A percentile compares a stretch with the other conserved stretches of the same genome.
phyloP scores from a whole-genome alignment of 2,329 filamentous ascomycete genomes.

The Periconia macrospinosa region DNA sequence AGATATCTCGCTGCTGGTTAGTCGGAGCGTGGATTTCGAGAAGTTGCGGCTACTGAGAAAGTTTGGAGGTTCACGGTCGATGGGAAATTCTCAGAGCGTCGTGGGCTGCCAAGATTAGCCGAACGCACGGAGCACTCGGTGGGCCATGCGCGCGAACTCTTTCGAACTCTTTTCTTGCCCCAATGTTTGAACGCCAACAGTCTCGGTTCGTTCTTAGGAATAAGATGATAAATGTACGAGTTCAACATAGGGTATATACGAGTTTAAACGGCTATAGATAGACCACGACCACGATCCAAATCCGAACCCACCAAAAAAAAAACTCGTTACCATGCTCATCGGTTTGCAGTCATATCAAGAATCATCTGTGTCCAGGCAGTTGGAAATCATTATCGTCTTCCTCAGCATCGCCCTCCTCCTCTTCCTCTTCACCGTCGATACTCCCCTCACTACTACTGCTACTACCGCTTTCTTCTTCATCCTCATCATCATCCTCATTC shows the following conservation, averaged over 20 bases:
- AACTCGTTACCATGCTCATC: slow-evolving; percentile 6
- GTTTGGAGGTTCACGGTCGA: slow-evolving; percentile 10
- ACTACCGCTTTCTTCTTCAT: slow-evolving; percentile 26
- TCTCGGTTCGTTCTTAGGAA: too few relatives aligned
- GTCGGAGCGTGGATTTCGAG: slow-evolving; percentile 11
- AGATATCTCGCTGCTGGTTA: slow-evolving; percentile 17
- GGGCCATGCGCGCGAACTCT: too few relatives aligned
- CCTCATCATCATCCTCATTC: slow-evolving; percentile 33
- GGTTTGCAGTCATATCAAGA: neutral
- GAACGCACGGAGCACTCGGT: slow-evolving; percentile 1
- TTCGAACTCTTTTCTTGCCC: too few relatives aligned
- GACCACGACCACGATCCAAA: neutral
- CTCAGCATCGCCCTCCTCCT: slow-evolving; percentile 23
- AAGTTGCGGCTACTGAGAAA: slow-evolving; percentile 5
- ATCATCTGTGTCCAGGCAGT: slow-evolving; percentile 41
- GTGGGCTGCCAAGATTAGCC: slow-evolving; percentile 10
- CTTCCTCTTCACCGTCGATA: slow-evolving; percentile 24
- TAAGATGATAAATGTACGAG: too few relatives aligned
- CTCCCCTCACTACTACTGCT: slow-evolving; percentile 34
- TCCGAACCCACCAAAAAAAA: neutral
- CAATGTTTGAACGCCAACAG: too few relatives aligned
- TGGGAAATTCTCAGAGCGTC: neutral
- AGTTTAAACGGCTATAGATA: neutral
- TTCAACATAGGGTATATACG: neutral
- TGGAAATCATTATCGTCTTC: slow-evolving; percentile 27